Evolutionary conservation across 345 rosid species (phyloP).

Genomic region (Dipteronia dyeriana): DNA sequence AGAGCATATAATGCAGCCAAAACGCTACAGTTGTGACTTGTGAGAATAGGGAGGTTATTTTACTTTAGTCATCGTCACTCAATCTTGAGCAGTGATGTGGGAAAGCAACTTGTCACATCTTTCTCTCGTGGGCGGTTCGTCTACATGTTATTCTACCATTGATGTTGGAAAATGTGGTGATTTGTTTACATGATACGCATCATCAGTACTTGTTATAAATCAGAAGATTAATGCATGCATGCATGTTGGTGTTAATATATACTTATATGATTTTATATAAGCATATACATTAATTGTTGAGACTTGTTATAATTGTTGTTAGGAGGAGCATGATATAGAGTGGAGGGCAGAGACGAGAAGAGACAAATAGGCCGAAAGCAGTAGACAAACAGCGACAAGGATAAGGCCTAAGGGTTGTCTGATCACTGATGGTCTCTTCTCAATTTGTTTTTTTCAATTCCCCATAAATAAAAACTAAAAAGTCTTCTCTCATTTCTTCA

Average conservation of each 20-base stretch:
- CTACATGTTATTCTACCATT: not conserved
- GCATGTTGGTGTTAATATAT: too few relatives aligned
- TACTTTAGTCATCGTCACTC: not conserved
- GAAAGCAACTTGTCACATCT: constrained; percentile 13
- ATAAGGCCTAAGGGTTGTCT: constrained; percentile 14
- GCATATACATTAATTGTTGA: too few relatives aligned
- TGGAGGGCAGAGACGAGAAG: not conserved
- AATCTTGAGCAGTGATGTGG: not conserved
- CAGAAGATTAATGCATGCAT: too few relatives aligned
- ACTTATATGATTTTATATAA: too few relatives aligned
- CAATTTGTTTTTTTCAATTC: constrained; percentile 12
- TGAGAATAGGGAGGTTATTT: not conserved
- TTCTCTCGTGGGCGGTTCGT: not conserved
- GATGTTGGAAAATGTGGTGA: too few relatives aligned
- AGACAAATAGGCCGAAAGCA: constrained; percentile 45
- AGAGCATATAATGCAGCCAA: too few relatives aligned
- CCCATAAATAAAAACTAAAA: constrained; percentile 7
- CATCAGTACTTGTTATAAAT: too few relatives aligned
- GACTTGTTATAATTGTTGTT: not conserved
- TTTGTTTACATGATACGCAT: too few relatives aligned
- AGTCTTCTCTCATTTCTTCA: not conserved
- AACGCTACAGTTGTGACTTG: too few relatives aligned
- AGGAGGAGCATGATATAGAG: not conserved
- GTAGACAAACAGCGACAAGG: constrained; percentile 34
- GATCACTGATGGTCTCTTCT: constrained; percentile 2